phyloP scores from a whole-genome alignment of 2,329 filamentous ascomycete species.

The Pyrenophora graminea region DNA sequence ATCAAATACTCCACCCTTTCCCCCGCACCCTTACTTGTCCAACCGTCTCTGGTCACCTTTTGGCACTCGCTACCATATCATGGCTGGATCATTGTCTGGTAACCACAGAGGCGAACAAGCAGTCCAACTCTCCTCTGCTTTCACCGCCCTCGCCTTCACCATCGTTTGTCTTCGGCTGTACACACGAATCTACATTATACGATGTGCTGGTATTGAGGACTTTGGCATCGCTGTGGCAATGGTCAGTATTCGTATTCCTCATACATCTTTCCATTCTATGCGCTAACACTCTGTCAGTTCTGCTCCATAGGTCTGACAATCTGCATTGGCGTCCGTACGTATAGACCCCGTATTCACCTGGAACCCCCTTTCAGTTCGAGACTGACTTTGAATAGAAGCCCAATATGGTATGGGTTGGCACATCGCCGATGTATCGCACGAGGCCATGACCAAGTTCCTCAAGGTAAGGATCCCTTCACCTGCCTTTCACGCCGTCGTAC shows the following conservation, averaged over 20 bases:
- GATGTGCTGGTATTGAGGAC: constrained; percentile 35
- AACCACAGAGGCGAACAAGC: constrained; percentile 33
- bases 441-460: constrained; percentile 25
- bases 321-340: constrained; percentile 37
- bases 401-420: constrained; percentile 39
- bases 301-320: constrained; percentile 36
- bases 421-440: constrained; percentile 14
- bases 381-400: constrained; percentile 31
- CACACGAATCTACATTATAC: constrained; percentile 38
- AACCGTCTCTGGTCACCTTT: constrained; percentile 1
- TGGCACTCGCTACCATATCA: constrained; percentile 6
- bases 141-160: constrained; percentile 32
- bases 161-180: constrained; percentile 34
- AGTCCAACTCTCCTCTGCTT: constrained; percentile 27
- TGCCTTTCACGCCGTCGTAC: not conserved
- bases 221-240: constrained; percentile 33
- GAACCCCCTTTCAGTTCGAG: not conserved
- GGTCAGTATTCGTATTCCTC: constrained; percentile 14
- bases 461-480: constrained; percentile 22
- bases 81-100: constrained; percentile 9
- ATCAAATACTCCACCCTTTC: constrained; percentile 10
- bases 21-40: constrained; percentile 1
- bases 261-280: not conserved
- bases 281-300: not conserved
- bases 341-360: not conserved